Conservation (phyloP, 352 stramenopile species). For the Discostella stelligera region DNA sequence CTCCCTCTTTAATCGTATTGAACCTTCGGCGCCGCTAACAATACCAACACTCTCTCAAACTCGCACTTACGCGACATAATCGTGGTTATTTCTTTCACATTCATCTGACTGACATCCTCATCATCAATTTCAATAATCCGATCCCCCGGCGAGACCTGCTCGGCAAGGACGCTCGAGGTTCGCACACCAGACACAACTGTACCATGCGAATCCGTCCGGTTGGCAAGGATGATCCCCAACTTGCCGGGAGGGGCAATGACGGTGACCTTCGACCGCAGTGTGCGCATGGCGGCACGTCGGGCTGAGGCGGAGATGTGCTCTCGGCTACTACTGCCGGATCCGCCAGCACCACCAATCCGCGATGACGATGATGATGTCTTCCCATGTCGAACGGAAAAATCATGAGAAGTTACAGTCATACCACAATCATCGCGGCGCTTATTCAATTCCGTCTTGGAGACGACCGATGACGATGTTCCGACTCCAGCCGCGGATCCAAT, state of each 20-base stretch:
- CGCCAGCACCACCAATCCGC: conserved; percentile 10
- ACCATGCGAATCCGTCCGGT: conserved; percentile 74
- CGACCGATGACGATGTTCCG: neutral
- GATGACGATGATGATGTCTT: conserved; percentile 5
- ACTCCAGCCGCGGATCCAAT: conserved; percentile 10
- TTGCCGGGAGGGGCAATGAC: conserved; percentile 76
- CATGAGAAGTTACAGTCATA: conserved; percentile 47
- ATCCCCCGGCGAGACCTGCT: conserved; percentile 74
- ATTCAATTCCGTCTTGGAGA: conserved; percentile 27
- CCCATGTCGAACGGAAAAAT: conserved; percentile 35
- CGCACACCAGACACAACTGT: conserved; percentile 79
- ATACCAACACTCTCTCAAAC: conserved; percentile 71
- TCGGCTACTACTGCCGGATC: neutral
- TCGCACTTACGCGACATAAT: conserved; percentile 81
- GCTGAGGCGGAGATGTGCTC: conserved; percentile 33
- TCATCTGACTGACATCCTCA: conserved; percentile 82
- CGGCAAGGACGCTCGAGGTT: conserved; percentile 65
- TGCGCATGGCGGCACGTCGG: conserved; percentile 19
- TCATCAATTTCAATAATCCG: conserved; percentile 81
- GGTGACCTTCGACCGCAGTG: conserved; percentile 56
- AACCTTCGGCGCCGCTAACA: conserved; percentile 68
- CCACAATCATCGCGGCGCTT: conserved; percentile 53
- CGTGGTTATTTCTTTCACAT: conserved; percentile 79
- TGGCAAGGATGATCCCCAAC: conserved; percentile 80
- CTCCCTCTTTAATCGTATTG: conserved; percentile 40